These are phyloP conservation scores for Ricinus communis DNA, from an alignment of 345 rosid species.

Conservation along the genomic window DNA sequence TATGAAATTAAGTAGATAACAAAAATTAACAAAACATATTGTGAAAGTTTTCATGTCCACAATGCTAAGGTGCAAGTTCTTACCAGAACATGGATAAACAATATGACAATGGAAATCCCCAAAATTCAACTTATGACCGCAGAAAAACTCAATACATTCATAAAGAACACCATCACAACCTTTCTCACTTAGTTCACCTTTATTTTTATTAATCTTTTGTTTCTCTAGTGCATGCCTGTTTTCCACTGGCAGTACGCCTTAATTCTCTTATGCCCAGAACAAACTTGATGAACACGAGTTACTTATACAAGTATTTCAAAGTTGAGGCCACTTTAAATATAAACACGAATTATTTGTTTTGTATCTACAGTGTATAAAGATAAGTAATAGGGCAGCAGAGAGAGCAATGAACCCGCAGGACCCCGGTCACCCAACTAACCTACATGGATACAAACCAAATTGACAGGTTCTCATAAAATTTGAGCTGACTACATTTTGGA, in stretches of 20 bases:
- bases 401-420: not conserved
- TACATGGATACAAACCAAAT: not conserved
- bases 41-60: not conserved
- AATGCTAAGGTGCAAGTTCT: not conserved
- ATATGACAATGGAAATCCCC: not conserved
- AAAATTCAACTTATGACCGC: not conserved
- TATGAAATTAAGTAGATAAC: not conserved
- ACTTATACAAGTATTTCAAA: not conserved
- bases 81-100: not conserved
- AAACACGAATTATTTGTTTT: no score
- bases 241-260: no score
- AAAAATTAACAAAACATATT: conserved; percentile 9
- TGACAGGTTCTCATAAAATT: not conserved
- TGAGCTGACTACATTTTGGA: not conserved
- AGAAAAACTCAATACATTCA: not conserved
- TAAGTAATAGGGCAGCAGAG: not conserved
- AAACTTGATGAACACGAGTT: not conserved
- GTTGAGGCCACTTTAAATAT: not conserved
- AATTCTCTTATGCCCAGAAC: not conserved
- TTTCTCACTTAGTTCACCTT: not conserved
- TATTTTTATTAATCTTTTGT: not conserved
- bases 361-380: not conserved
- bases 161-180: not conserved
- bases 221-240: not conserved
- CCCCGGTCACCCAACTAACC: no score